phyloP scores from a whole-genome alignment of 202 grass and related monocot species.

The Brachypodium distachyon region DNA sequence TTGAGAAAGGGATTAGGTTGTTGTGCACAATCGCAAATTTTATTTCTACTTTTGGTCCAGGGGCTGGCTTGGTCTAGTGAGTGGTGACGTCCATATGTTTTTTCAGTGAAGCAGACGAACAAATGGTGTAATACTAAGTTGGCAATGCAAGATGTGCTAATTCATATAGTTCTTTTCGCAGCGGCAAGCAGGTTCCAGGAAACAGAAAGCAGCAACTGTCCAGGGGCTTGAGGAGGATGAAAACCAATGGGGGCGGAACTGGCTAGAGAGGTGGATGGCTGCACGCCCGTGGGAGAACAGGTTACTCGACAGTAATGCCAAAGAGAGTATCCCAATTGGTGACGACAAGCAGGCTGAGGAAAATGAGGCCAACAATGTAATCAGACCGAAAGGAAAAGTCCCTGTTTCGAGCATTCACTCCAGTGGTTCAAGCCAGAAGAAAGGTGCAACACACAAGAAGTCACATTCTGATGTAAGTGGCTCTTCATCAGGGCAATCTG shows the following conservation, averaged over 20 bases:
- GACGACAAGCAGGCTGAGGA: constrained; percentile 21
- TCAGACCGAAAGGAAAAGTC: constrained; percentile 26
- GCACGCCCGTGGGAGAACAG: constrained; percentile 69
- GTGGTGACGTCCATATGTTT: background rate
- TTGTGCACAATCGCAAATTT: background rate
- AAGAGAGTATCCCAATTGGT: constrained; percentile 22
- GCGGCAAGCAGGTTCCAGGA: constrained; percentile 59
- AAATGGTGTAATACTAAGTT: background rate
- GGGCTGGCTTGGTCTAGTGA: background rate
- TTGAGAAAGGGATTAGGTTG: background rate
- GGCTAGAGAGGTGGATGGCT: constrained; percentile 72
- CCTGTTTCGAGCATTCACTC: constrained; percentile 9
- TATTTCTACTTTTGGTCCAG: background rate
- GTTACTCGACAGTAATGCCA: constrained; percentile 42
- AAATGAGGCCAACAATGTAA: constrained; percentile 12
- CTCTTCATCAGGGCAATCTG: constrained; percentile 32
- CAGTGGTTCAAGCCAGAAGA: constrained; percentile 18
- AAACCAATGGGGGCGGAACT: constrained; percentile 50
- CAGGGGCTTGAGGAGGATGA: constrained; percentile 40
- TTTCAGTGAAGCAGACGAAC: background rate
- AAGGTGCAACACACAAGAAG: constrained; percentile 20
- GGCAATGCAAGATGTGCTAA: background rate
- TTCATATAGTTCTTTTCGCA: constrained; percentile 21
- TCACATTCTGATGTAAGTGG: constrained; percentile 37
- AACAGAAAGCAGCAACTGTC: constrained; percentile 23